Base-by-base conservation (phyloP, 257 asterid species). In the Penstemon barbatus region DNA sequence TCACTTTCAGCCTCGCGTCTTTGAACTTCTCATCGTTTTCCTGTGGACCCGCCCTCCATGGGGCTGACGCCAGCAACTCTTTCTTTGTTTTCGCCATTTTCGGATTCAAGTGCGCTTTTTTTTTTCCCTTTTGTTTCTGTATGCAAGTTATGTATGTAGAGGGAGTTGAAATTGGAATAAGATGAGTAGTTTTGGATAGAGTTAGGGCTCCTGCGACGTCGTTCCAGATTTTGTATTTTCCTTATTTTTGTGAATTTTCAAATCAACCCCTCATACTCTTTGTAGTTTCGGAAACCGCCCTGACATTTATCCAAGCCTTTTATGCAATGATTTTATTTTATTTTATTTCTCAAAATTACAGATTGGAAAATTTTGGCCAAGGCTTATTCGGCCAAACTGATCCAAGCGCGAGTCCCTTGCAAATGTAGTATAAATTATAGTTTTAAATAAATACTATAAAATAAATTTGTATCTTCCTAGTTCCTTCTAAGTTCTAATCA, bases 21-120 rank as follows among this genome's bases (percentile, higher is more conserved):
- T 85, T 87, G 92, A 93, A 93, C 59, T 83, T 89, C 18, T 88
- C 87, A 5, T 83, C 82, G 38, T 40, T 71, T 8, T 83, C 89
- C 5, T 78, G 75, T 3, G 83, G 63, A 46, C 78, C 92, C 58
- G 76, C 89, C 79, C 97, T 84, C 99, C 97, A 93, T 48, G 97
- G 99, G 3, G 99, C 99, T 62, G 99, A 88, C 11, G 88, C 80
- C 58, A 90, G 84, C 61, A 93, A 78, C 88, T 90, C 98, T 77
- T 93, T 93, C 91, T 89, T 92, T 57, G 84, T 72, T 78, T 87
- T 88, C 82, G 70, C 87, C 97, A 85, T 90, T 50, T 19, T 7
- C 39, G 52, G 13, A 10, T 54, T 38, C 51, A 48, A 46, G 71
- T 11, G 18, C 58, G 75, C 61, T 55, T 40, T 64, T 42, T 61